phyloP scores from a whole-genome alignment of 1,284 basidiomycete species.

The Omphalotus olearius region DNA sequence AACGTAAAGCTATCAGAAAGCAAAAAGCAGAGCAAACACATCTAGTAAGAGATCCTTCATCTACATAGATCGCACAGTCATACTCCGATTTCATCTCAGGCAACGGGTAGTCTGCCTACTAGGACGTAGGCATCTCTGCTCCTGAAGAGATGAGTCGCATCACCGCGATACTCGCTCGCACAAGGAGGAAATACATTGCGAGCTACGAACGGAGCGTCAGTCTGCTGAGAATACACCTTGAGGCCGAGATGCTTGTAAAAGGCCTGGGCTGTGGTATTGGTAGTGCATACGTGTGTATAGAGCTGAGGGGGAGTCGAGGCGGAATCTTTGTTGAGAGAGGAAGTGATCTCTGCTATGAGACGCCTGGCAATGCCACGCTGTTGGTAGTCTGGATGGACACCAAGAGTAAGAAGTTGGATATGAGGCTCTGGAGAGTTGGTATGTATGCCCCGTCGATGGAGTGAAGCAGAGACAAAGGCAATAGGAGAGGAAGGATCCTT shows the following conservation, averaged over 20 bases:
- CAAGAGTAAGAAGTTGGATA: conserved; percentile 53
- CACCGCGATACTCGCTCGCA: neutral
- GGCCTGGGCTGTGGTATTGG: conserved; percentile 32
- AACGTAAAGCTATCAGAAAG: neutral
- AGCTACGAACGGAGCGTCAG: conserved; percentile 6
- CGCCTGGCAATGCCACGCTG: conserved; percentile 45
- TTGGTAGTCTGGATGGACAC: conserved; percentile 46
- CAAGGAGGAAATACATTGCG: conserved; percentile 5
- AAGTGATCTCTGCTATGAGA: conserved; percentile 36
- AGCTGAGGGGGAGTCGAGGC: conserved; percentile 16
- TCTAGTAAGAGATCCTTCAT: neutral
- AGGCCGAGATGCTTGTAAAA: conserved; percentile 40
- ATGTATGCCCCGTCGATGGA: conserved; percentile 19
- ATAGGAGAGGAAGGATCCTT: conserved; percentile 29
- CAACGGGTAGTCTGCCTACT: conserved; percentile 6
- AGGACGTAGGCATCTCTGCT: conserved; percentile 13
- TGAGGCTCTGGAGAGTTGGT: conserved; percentile 24
- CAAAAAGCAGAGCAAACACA: neutral
- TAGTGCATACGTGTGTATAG: conserved; percentile 37
- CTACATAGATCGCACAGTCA: no score
- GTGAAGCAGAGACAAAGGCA: conserved; percentile 47
- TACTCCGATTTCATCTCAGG: neutral
- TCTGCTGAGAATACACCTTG: conserved; percentile 6
- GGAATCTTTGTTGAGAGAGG: conserved; percentile 6
- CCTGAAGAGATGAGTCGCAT: conserved; percentile 3